phyloP scores from a whole-genome alignment of 305 asterid genomes.

The Solanum hybrid region DNA sequence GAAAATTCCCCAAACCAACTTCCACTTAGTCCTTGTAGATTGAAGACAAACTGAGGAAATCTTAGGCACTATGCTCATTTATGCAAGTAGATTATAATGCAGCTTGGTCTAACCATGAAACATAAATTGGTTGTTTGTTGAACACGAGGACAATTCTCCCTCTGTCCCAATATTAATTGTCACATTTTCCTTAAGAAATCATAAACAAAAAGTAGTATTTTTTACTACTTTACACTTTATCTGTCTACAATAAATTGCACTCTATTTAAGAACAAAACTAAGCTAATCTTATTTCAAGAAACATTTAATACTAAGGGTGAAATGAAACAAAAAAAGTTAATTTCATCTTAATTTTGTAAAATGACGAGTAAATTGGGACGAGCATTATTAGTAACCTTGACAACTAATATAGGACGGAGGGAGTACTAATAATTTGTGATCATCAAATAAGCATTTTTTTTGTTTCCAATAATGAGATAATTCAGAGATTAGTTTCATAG shows the following conservation, averaged over 20 bases:
- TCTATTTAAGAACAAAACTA: neutral
- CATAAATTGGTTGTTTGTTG: neutral
- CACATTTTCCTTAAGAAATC: neutral
- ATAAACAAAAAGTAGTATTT: neutral
- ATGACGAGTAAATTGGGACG: neutral
- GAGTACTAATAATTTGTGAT: neutral
- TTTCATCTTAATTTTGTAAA: neutral
- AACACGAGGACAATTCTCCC: neutral
- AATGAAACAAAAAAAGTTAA: neutral
- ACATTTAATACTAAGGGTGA: neutral
- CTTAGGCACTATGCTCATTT: neutral
- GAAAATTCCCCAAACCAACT: neutral
- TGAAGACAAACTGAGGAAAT: neutral
- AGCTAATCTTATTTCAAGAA: neutral
- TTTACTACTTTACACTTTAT: neutral
- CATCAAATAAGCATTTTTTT: neutral
- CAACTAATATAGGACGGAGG: neutral
- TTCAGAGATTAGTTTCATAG: neutral
- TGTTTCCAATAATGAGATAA: neutral
- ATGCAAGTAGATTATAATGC: neutral
- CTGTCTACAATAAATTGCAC: neutral
- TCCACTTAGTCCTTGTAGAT: neutral
- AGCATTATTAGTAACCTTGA: neutral
- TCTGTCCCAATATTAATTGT: neutral
- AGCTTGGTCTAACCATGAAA: neutral